Evolutionary conservation across 2,329 filamentous ascomycete genomes (phyloP).

Genomic region (Ophiostoma ulmi): DNA sequence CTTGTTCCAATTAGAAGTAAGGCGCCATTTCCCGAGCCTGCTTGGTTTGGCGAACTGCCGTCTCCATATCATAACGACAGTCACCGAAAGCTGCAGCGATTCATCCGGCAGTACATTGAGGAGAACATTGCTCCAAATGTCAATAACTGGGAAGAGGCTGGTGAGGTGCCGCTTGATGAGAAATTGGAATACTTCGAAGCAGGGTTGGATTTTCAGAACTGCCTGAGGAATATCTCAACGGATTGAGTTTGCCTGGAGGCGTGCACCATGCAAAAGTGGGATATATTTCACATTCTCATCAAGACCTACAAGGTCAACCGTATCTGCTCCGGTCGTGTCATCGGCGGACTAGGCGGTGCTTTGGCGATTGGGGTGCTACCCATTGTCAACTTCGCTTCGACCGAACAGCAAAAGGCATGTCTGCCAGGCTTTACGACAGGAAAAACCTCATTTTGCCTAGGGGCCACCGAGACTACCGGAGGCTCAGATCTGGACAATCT

Average conservation of each 20-base stretch:
- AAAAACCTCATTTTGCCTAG: conserved; percentile 57
- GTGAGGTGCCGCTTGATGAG: conserved; percentile 44
- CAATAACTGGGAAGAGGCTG: conserved; percentile 59
- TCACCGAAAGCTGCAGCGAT: conserved; percentile 54
- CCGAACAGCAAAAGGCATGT: conserved; percentile 54
- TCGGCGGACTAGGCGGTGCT: conserved; percentile 54
- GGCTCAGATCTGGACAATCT: conserved; percentile 62
- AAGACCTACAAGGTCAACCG: conserved; percentile 52
- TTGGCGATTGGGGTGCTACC: conserved; percentile 60
- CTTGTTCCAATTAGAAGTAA: conserved; percentile 7
- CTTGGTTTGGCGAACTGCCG: conserved; percentile 31
- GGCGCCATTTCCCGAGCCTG: conserved; percentile 30
- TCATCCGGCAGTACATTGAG: conserved; percentile 55
- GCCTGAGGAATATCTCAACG: conserved; percentile 37
- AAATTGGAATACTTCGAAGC: conserved; percentile 37
- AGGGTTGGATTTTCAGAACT: conserved; percentile 38
- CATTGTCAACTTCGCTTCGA: conserved; percentile 56
- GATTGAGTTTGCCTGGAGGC: conserved; percentile 40
- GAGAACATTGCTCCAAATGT: conserved; percentile 52
- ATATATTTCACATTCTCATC: conserved; percentile 53
- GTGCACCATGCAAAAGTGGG: conserved; percentile 46
- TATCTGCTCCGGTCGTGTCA: conserved; percentile 50
- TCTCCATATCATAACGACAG: conserved; percentile 58
- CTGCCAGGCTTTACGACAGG: conserved; percentile 55
- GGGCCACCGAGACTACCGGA: conserved; percentile 58